phyloP scores from a whole-genome alignment of 176 grass and related monocot genomes.

The Chloris gayana region DNA sequence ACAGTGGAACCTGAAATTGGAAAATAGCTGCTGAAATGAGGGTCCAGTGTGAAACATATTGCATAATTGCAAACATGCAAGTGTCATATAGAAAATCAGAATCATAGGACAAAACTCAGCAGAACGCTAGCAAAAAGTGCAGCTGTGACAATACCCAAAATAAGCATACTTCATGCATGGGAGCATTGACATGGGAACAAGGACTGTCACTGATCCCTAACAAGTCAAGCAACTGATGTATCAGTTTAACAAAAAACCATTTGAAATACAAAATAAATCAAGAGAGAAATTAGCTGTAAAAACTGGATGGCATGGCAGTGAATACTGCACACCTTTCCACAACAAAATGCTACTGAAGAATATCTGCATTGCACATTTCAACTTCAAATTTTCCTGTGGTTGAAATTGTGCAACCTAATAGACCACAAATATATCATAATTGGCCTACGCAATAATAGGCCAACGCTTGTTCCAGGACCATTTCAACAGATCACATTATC shows the following conservation, averaged over 20 bases:
- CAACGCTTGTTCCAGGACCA: neutral
- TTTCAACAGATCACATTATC: neutral
- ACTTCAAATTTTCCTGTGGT: neutral
- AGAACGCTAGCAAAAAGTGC: neutral
- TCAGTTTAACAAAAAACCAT: neutral
- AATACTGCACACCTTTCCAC: neutral
- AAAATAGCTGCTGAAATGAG: slow-evolving; percentile 22
- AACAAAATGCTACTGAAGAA: neutral
- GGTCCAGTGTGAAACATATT: slow-evolving; percentile 21
- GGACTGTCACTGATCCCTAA: neutral
- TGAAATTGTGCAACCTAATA: slow-evolving; percentile 10
- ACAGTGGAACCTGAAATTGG: slow-evolving; percentile 38
- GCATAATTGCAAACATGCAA: slow-evolving; percentile 18
- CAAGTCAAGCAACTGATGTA: neutral
- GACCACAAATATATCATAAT: neutral
- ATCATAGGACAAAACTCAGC: neutral
- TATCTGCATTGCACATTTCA: neutral
- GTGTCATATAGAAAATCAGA: slow-evolving; percentile 7
- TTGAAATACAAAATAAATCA: slow-evolving; percentile 12
- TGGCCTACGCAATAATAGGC: neutral
- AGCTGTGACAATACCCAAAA: neutral
- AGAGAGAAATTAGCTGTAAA: slow-evolving; percentile 12
- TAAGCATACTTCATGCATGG: neutral
- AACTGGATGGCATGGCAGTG: slow-evolving; percentile 4
- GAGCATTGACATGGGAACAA: slow-evolving; percentile 20